Evolutionary conservation across 495 filamentous ascomycete genomes (phyloP).

Genomic region (Podospora sp.): DNA sequence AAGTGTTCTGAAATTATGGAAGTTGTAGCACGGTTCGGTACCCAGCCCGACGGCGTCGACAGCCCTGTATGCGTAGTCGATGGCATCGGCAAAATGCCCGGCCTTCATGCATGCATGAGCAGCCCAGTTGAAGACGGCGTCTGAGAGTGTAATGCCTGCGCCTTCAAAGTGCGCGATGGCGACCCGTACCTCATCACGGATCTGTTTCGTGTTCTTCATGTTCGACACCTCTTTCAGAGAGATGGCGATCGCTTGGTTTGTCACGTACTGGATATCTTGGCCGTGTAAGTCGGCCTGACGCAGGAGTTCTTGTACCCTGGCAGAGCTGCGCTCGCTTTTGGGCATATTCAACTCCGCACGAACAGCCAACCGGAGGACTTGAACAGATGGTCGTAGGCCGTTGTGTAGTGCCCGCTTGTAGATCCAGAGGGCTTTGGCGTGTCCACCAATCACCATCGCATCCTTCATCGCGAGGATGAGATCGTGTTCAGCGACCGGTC

Average conservation of each 20-base stretch:
- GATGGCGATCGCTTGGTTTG: constrained; percentile 35
- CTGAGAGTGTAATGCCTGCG: constrained; percentile 32
- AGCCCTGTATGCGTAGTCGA: constrained; percentile 40
- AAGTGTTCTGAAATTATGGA: constrained; percentile 44
- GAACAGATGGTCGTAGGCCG: constrained; percentile 35
- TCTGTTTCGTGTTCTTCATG: constrained; percentile 5
- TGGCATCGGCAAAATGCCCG: constrained; percentile 35
- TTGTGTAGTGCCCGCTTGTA: constrained; percentile 39
- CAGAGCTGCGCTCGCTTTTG: constrained; percentile 11
- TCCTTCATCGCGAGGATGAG: constrained; percentile 44
- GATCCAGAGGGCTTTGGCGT: constrained; percentile 33
- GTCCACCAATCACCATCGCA: constrained; percentile 27
- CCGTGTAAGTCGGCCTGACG: constrained; percentile 35
- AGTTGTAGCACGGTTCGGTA: constrained; percentile 36
- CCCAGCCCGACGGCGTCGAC: constrained; percentile 23
- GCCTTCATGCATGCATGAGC: constrained; percentile 36
- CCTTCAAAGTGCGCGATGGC: constrained; percentile 35
- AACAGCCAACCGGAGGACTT: constrained; percentile 45
- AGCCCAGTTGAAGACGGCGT: constrained; percentile 42
- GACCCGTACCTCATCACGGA: constrained; percentile 30
- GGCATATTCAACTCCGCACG: constrained; percentile 39
- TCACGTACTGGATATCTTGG: constrained; percentile 36
- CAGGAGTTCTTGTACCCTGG: constrained; percentile 38
- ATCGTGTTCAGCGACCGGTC: constrained; percentile 23
- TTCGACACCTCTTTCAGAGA: constrained; percentile 25